These are phyloP conservation scores for Trichoderma sp. DNA, from an alignment of 2,329 filamentous ascomycete genomes.

Conservation along the genomic window DNA sequence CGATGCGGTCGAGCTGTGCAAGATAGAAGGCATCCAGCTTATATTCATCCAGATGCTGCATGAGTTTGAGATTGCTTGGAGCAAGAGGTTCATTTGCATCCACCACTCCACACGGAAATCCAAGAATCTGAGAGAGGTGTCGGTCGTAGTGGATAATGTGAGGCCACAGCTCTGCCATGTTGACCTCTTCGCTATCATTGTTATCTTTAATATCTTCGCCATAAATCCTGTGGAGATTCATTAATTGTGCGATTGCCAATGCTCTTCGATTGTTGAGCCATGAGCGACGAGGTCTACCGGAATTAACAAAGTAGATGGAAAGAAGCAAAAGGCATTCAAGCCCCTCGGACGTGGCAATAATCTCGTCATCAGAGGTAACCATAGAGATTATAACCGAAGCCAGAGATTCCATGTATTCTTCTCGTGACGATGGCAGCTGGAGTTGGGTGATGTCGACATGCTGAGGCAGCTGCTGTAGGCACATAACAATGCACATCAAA, in stretches of 20 bases:
- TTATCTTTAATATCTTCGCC: neutral
- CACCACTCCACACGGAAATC: constrained; percentile 1
- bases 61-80: neutral
- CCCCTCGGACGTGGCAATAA: constrained; percentile 7
- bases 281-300: constrained; percentile 10
- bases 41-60: neutral
- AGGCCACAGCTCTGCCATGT: neutral
- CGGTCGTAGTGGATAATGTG: constrained; percentile 16
- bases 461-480: constrained; percentile 13
- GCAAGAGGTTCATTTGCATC: neutral
- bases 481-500: constrained; percentile 10
- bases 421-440: neutral
- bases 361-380: constrained; percentile 14
- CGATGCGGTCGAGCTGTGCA: constrained; percentile 8
- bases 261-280: constrained; percentile 21
- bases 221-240: neutral
- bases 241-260: constrained; percentile 12
- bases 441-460: neutral
- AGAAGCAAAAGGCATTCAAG: constrained; percentile 16
- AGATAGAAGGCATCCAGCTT: constrained; percentile 8
- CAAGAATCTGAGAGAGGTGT: constrained; percentile 11
- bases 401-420: constrained; percentile 1
- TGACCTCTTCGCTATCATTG: neutral
- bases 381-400: neutral
- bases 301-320: constrained; percentile 17